A percentile compares a stretch with the other conserved stretches of the same genome.
phyloP scores from a whole-genome alignment of 2,329 filamentous ascomycete species.

The Cryphonectria nitschkei region DNA sequence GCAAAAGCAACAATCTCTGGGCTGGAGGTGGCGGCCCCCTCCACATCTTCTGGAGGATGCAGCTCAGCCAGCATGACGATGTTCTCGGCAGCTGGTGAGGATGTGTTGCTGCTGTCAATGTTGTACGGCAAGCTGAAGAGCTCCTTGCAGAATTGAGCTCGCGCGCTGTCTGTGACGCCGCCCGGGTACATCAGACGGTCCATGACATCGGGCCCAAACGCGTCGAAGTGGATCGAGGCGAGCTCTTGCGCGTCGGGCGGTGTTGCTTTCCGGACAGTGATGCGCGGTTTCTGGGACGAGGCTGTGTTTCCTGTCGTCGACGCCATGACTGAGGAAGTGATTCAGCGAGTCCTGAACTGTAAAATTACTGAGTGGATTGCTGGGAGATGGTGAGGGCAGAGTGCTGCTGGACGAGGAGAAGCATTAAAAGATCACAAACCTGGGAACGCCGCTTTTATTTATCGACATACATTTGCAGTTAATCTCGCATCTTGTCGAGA shows the following conservation, averaged over 20 bases:
- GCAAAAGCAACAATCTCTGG: conserved; percentile 38
- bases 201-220: conserved; percentile 31
- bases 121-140: conserved; percentile 26
- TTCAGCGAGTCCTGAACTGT: background rate
- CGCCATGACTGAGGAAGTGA: conserved; percentile 9
- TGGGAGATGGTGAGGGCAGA: background rate
- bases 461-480: background rate
- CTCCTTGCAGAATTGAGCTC: conserved; percentile 27
- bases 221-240: conserved; percentile 20
- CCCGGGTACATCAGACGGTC: conserved; percentile 34
- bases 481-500: background rate
- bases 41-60: conserved; percentile 23
- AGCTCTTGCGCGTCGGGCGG: conserved; percentile 17
- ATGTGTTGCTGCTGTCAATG: background rate
- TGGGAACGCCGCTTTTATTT: background rate
- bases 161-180: conserved; percentile 30
- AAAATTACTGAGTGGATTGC: too few species aligned
- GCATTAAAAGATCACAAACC: background rate
- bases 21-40: background rate
- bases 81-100: background rate
- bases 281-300: background rate
- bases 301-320: background rate
- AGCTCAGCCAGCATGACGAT: conserved; percentile 36
- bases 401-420: background rate
- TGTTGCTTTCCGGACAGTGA: conserved; percentile 21